Base-by-base conservation (phyloP, 352 stramenopile species). In the Pythium monospermum region DNA sequence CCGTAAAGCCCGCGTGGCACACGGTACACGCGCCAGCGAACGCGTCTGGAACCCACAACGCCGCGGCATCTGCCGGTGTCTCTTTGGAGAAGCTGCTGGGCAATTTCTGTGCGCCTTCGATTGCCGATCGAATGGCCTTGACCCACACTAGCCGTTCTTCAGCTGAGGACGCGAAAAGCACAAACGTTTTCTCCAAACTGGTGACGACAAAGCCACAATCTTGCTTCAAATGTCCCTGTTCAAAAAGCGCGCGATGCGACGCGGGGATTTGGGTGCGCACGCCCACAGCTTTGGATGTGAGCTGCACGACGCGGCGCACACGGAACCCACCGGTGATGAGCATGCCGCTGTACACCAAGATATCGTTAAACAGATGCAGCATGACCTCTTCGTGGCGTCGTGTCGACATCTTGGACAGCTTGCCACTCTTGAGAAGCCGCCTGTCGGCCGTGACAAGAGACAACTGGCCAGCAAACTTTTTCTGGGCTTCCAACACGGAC, bases 331-430 rank as follows among this genome's bases (percentile, higher is more conserved):
- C 80, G 0, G 76, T 87, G 35, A 89, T 73, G 0, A 90, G 46
- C 40, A 91, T 65, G 18, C 71, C 75, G 32, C 83, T 94, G 64
- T 92, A 94, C 27, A 94, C 66, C 32, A 94, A 44, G 18, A 94
- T 69, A 40, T 94, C 83, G 50, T 91, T 94, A 52, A 94, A 94
- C 18, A 94, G 49, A 46, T 94, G 83, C 23, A 94, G 61, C 65
- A 91, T 78, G 15, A 94, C 77, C 19, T 91, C 75, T 53, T 94
- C 82, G 36, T 74, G 71, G 11, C 82, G 74, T 53, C 85, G 86
- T 1, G 80, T 91, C 2, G 83, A 91, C 73, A 91, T 87, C 54
- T 94, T 94, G 16, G 74, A 81, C 5, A 94, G 62, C 50, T 83
- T 88, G 0, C 80, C 83, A 1, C 73, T 76, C 47, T 76, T 73